phyloP scores from a whole-genome alignment of 768 basidiomycete genomes.

The Russula vinacea region DNA sequence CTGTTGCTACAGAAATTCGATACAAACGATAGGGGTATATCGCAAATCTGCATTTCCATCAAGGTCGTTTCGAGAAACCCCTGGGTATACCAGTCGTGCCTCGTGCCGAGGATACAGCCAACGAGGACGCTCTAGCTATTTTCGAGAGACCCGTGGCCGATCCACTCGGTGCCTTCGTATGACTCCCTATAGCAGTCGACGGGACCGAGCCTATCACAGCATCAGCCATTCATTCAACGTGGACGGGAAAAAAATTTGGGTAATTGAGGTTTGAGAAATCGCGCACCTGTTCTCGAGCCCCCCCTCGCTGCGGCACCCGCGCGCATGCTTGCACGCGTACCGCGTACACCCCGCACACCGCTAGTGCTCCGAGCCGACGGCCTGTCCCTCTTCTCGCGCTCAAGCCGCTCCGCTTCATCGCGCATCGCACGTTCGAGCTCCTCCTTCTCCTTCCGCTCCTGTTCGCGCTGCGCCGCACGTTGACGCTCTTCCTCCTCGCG shows the following conservation, averaged over 20 bases:
- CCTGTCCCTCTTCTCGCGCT: conserved; percentile 47
- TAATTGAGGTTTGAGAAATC: neutral
- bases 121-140: conserved; percentile 20
- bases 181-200: conserved; percentile 3
- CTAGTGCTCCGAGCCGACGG: conserved; percentile 40
- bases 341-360: conserved; percentile 66
- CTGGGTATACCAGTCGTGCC: conserved; percentile 20
- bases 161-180: conserved; percentile 13
- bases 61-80: conserved; percentile 18
- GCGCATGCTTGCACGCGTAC: conserved; percentile 63
- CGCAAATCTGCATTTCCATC: conserved; percentile 4
- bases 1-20: conserved; percentile 2
- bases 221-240: neutral
- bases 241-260: neutral
- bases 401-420: conserved; percentile 43
- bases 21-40: conserved; percentile 14
- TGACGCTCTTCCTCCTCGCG: conserved; percentile 39
- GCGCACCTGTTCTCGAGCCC: conserved; percentile 20
- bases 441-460: conserved; percentile 50
- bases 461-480: conserved; percentile 38
- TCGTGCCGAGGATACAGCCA: conserved; percentile 19
- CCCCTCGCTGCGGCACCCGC: conserved; percentile 39
- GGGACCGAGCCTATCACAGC: conserved; percentile 1
- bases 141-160: conserved; percentile 12
- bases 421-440: conserved; percentile 46